phyloP scores from a whole-genome alignment of 2,329 filamentous ascomycete species.

The Fusarium sp. region DNA sequence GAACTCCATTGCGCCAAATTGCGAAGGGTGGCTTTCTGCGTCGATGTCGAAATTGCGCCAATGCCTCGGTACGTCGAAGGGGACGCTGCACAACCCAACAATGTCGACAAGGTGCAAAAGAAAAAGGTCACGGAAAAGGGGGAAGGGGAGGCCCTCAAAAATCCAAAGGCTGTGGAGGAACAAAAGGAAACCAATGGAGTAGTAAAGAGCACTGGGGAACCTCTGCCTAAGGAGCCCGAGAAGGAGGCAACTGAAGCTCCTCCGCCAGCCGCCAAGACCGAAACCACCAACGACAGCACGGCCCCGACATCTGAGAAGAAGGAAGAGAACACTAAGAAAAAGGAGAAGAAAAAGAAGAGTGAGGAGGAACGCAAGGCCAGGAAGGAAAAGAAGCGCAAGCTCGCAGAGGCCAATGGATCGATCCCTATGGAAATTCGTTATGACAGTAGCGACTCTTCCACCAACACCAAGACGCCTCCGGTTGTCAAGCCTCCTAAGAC shows the following conservation, averaged over 20 bases:
- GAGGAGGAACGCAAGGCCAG: conserved; percentile 93
- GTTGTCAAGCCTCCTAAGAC: conserved; percentile 43
- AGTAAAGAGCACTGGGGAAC: conserved; percentile 57
- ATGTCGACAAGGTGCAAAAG: conserved; percentile 66
- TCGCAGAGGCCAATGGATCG: conserved; percentile 88
- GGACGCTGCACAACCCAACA: conserved; percentile 55
- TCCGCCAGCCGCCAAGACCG: conserved; percentile 44
- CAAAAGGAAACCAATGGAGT: conserved; percentile 52
- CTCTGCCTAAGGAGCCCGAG: conserved; percentile 54
- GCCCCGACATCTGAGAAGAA: conserved; percentile 44
- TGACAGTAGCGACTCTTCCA: conserved; percentile 74
- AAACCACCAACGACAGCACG: conserved; percentile 41
- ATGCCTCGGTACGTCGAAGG: conserved; percentile 81
- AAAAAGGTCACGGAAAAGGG: conserved; percentile 75
- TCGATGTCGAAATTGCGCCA: conserved; percentile 96
- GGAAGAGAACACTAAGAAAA: conserved; percentile 74
- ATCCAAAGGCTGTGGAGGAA: conserved; percentile 70
- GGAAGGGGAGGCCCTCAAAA: conserved; percentile 80
- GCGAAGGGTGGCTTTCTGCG: conserved; percentile 91
- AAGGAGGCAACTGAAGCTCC: conserved; percentile 49
- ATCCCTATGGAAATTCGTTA: conserved; percentile 86
- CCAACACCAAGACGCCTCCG: conserved; percentile 42
- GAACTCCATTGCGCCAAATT: conserved; percentile 86
- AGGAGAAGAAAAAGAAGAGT: conserved; percentile 95
- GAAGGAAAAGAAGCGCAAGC: conserved; percentile 87